Evolutionary conservation across 345 rosid genomes (phyloP), one percentile per base, ranked within the genome.

Genomic region (Gossypium longicalyx): DNA sequence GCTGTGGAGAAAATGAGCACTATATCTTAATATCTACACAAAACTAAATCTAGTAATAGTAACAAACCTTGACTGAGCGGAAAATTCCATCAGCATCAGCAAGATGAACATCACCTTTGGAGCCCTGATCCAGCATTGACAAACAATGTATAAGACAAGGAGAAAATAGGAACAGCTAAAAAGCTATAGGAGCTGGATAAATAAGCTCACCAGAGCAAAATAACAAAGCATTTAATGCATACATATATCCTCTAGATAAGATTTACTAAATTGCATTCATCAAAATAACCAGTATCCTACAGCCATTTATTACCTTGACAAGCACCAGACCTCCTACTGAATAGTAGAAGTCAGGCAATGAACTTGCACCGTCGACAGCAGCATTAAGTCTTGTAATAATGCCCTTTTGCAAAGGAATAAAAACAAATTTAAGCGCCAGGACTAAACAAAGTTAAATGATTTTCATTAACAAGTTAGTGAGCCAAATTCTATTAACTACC

Each of bases 1-100:
- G 53, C 56, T 62, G 61, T n/a, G 20, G 3, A 19, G 25, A 45
- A 34, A 52, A 20, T 13, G 16, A 56, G 59, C 68, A 27, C 23
- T 34, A 38, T 60, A 56, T 23, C 11, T 53, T 43, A 61, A 22
- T 2, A 62, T 27, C 67, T 57, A 12, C 61, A 57, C 56, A 15
- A 74, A 48, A 38, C 70, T 23, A 78, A 69, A 51, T 61, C 34
- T 9, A 79, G 74, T 25, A 43, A 67, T 41, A 25, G 74, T 43
- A 72, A 85, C 89, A 59, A 78, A 96, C 99, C 97, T 90, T 91
- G 74, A 96, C 86, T 44, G 95, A 90, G 67, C 83, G 93, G 76
- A 91, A 93, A 74, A 82, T 52, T 73, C 92, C 90, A 83, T 87
- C 88, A 5, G 97, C 93, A 78, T 89, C 89, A 80, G 51, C 88